Base-by-base conservation (phyloP, 2,329 filamentous ascomycete species). In the Aspergillus sp. region DNA sequence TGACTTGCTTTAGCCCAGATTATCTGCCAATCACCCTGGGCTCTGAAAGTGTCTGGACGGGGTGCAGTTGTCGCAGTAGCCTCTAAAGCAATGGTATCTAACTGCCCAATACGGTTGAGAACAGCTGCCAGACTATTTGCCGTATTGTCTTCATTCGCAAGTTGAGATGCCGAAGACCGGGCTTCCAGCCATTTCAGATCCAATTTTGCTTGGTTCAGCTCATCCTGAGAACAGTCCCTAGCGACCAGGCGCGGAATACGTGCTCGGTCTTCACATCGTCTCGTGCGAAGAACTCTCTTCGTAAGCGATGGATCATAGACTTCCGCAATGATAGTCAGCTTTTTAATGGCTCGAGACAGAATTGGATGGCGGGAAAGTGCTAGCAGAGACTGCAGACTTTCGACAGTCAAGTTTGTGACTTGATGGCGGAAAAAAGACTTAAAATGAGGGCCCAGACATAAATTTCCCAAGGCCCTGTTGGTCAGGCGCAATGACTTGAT, bases 81-180 rank as follows among this genome's bases (percentile, higher is more conserved):
- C n/a, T n/a, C n/a, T n/a, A n/a, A n/a, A n/a, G n/a, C n/a, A n/a
- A n/a, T n/a, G n/a, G n/a, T n/a, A n/a, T 43, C 39, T 3, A 43
- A 9, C n/a, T 43, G 39, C 10, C 17, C 17, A 19, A 43, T 9
- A 1, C 5, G 8, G 17, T 43, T 21, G 3, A 43, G 12, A 5
- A 43, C 1, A 41, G 39, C n/a, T n/a, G n/a, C n/a, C n/a, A n/a
- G n/a, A n/a, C n/a, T n/a, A n/a, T n/a, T n/a, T n/a, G n/a, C n/a
- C n/a, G n/a, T n/a, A n/a, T 19, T 17, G 1, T 43, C 8, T 19
- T 43, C n/a, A 43, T 43, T 3, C 0, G 5, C 17, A 19, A 21
- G 2, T 9, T 10, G 0, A 10, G 8, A 43, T 5, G 1, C 10
- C 1, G 10, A 21, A 10, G 39, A 19, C 0, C 4, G 9, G 8